A percentile compares a stretch with the other conserved stretches of the same genome.
Evolutionary conservation across 371 early-diverging fungal species (phyloP).

Genomic region (Lichtheimia corymbifera): DNA sequence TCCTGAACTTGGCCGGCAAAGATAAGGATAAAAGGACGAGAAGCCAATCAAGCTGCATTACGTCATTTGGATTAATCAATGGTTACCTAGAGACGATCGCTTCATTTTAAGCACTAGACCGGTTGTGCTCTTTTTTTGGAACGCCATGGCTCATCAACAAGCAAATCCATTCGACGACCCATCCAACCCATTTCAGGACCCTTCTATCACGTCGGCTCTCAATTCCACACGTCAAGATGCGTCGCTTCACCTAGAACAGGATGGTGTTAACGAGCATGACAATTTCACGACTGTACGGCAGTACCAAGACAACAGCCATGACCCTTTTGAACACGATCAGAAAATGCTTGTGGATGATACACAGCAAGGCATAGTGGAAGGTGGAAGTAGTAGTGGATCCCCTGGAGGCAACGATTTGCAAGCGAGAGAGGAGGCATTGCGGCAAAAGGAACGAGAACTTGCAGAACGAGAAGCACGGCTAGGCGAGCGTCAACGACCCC

Average conservation of each 20-base stretch:
- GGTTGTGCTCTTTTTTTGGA: not conserved
- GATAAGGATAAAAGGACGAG: no score
- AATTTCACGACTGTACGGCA: constrained; percentile 42
- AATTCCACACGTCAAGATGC: constrained; percentile 35
- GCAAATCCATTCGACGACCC: constrained; percentile 57
- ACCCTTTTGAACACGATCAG: constrained; percentile 33
- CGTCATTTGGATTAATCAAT: no score
- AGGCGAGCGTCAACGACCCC: constrained; percentile 49
- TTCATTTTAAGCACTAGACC: not conserved
- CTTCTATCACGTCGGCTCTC: constrained; percentile 54
- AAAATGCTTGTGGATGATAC: constrained; percentile 7
- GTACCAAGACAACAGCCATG: constrained; percentile 30
- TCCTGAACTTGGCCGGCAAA: no score
- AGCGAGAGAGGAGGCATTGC: constrained; percentile 62
- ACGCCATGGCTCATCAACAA: constrained; percentile 17
- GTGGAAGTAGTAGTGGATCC: constrained; percentile 5
- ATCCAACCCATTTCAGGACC: constrained; percentile 66
- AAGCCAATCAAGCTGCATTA: no score
- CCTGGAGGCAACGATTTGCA: constrained; percentile 7
- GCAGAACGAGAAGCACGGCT: constrained; percentile 67
- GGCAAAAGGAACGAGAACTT: constrained; percentile 65
- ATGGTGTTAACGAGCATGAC: constrained; percentile 17
- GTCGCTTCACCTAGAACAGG: constrained; percentile 24
- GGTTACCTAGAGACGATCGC: no score
- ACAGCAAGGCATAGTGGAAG: constrained; percentile 6